phyloP scores from a whole-genome alignment of 768 basidiomycete genomes.

The Hypsizygus marmoreus region DNA sequence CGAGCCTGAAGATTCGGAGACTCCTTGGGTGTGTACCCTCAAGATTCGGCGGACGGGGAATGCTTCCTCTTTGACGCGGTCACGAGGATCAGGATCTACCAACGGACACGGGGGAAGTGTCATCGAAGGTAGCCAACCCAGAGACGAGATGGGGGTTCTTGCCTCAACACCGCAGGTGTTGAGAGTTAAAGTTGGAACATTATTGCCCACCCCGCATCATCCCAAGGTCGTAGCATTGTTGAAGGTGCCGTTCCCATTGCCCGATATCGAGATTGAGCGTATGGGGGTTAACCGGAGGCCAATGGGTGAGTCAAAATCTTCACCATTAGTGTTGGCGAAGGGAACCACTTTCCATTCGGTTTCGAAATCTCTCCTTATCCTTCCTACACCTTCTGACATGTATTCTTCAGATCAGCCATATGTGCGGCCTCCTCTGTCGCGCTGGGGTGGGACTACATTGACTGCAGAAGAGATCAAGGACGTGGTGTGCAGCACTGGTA shows the following conservation, averaged over 20 bases:
- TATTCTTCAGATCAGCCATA: constrained; percentile 8
- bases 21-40: constrained; percentile 92
- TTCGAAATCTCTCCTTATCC: not conserved
- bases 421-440: constrained; percentile 7
- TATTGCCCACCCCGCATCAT: constrained; percentile 93
- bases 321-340: not conserved
- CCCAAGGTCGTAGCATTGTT: constrained; percentile 92
- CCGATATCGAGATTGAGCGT: constrained; percentile 74
- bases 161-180: constrained; percentile 33
- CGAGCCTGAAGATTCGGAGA: constrained; percentile 95
- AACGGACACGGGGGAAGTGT: constrained; percentile 7
- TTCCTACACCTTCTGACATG: not conserved
- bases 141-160: constrained; percentile 12
- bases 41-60: constrained; percentile 50
- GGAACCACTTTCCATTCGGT: not conserved
- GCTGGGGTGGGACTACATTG: constrained; percentile 52
- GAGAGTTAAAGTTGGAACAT: constrained; percentile 74
- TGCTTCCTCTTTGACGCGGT: constrained; percentile 14
- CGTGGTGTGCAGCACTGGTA: constrained; percentile 79
- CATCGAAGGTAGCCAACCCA: constrained; percentile 11
- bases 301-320: constrained; percentile 34
- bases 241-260: constrained; percentile 87
- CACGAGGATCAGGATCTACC: constrained; percentile 14
- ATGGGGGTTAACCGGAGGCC: constrained; percentile 55
- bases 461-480: constrained; percentile 95